Evolutionary conservation across 169 alveolate genomes (phyloP).

Genomic region (Cryptosporidium xiaoi): DNA sequence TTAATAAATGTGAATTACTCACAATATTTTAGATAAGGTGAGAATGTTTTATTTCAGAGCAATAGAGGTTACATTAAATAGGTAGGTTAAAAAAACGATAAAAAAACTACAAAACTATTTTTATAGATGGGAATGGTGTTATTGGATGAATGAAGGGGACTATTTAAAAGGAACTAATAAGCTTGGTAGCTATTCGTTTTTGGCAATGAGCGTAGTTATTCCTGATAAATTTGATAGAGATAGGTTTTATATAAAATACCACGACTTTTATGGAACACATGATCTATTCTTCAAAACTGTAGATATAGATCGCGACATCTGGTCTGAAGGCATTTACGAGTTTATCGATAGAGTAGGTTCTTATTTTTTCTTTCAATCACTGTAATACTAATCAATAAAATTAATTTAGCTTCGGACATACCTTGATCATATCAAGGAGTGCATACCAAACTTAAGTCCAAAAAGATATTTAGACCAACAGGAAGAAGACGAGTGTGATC

Average conservation of each 20-base stretch:
- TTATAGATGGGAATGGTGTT: conserved; percentile 84
- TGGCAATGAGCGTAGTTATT: conserved; percentile 82
- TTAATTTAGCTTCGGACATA: conserved; percentile 47
- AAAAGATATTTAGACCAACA: not conserved
- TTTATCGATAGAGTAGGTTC: conserved; percentile 80
- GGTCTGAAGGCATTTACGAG: conserved; percentile 86
- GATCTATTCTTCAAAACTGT: conserved; percentile 82
- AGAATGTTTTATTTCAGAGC: conserved; percentile 66
- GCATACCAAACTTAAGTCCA: conserved; percentile 1
- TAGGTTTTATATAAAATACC: conserved; percentile 83
- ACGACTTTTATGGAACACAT: conserved; percentile 79
- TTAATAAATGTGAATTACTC: not conserved
- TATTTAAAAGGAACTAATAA: conserved; percentile 79
- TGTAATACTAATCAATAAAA: not conserved
- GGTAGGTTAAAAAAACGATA: conserved; percentile 30
- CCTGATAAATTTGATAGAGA: conserved; percentile 81
- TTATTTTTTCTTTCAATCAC: not conserved
- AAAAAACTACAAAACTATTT: not conserved
- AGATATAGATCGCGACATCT: conserved; percentile 83
- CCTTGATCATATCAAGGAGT: conserved; percentile 58
- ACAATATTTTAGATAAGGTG: conserved; percentile 13
- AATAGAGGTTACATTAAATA: conserved; percentile 36
- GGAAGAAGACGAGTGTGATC: not conserved
- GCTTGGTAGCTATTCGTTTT: conserved; percentile 80
- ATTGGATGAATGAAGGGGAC: conserved; percentile 79